Evolutionary conservation across 1,139 yeast genomes (phyloP), one percentile per base, ranked within the genome.

Genomic region (Magnusiomyces ingens): DNA sequence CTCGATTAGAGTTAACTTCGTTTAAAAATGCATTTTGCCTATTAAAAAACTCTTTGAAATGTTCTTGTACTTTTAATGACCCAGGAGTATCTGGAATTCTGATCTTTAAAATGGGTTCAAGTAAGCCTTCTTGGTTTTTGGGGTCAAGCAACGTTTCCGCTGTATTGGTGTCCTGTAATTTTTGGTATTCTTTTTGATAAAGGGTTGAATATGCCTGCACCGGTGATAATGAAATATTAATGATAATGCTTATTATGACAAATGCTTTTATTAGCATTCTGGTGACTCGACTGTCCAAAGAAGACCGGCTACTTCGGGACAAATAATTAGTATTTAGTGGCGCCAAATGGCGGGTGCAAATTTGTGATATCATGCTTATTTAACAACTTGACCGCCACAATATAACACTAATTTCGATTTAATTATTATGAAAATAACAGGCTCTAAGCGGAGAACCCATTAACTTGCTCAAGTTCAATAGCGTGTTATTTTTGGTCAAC

Each of bases 71-170:
- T 22, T 61, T 54, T 2, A 54, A 38, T 0, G 79, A 74, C 3
- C 72, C 76, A 5, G 63, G 61, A 1, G 79, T 69, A 0, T 81
- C 82, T 0, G 83, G 80, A 0, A 67, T 61, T 45, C 84, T 60
- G 11, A 67, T 67, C 32, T 62, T 62, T 19, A 71, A 55, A 10
- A 70, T 62, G 4, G 73, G 74, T 37, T 61, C 58, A 29, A 70
- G 60, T 32, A 61, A 57, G 1, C 67, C 67, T 3, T 57, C 47
- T 8, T 55, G 37, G 50, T 64, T 63, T 35, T 58, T 38, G 11
- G 58, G 55, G 18, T 57, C 58, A 17, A 66, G 55, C 47, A 58
- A 59, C 1, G 54, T 40, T 32, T 45, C 40, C 2, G 35, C 48
- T 5, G 47, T 41, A 11, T 50, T 26, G 10, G 57, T 47, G 15